Base-by-base conservation (phyloP, 2,329 filamentous ascomycete species). In the Aspergillus neotritici region DNA sequence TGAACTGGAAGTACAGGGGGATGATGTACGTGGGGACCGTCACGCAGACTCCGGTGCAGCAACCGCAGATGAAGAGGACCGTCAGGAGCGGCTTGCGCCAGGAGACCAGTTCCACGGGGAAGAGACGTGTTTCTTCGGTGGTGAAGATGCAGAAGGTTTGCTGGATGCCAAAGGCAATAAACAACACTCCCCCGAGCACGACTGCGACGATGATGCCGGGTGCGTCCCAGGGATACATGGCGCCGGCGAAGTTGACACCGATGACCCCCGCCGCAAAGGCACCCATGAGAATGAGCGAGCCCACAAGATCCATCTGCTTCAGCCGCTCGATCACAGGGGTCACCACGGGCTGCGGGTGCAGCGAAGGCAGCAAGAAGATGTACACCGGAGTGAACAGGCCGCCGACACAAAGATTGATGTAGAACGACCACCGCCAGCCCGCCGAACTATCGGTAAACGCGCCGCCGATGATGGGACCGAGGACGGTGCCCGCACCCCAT, bases 1-100 rank as follows among this genome's bases (percentile, higher is more conserved):
- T 66, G 53, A 78, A 79, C 44, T 75, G 72, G 55, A 78, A 78
- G 58, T 69, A 78, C 0, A 79, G 60, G 0, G 77, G 77, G 13
- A 75, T 70, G 57, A 74, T 79, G 58, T 78, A 79, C 4, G 36
- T 39, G 13, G 41, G 30, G 29, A 74, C 61, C 0, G 64, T 28
- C 4, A 54, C 30, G 38, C 67, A 70, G 31, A 66, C 48, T 8
- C 57, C 58, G 2, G 65, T 58, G 7, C 60, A 65, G 0, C 61
- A 62, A 14, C 57, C 61, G 2, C 61, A 54, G 31, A 39, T 33
- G 1, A 65, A 71, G 8, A 62, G 60, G 16, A 71, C 75, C 0
- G 78, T 56, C 1, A 76, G 48, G 1, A 74, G 48, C 37, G 69
- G 54, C 4, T 63, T 61, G 6, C 57, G 56, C 15, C 54, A 55